Conservation (phyloP, 768 basidiomycete species). For the Leccinum subgranulosum region DNA sequence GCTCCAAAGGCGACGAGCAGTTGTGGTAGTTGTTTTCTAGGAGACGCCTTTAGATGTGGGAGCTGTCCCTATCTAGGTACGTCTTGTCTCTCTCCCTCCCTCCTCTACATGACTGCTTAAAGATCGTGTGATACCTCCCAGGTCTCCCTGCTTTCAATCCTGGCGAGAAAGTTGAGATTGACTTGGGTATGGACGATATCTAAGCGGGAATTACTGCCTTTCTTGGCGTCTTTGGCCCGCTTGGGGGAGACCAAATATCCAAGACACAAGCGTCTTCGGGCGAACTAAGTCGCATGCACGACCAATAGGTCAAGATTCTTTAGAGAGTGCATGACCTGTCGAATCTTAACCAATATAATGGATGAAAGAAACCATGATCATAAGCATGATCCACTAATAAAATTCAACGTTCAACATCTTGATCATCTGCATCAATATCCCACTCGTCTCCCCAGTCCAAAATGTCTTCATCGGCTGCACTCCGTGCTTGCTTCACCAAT, state of each 20-base stretch:
- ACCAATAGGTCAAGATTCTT: not conserved
- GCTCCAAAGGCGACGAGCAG: slow-evolving; percentile 91
- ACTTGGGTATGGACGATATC: slow-evolving; percentile 86
- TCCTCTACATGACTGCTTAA: slow-evolving; percentile 5
- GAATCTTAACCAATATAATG: not conserved
- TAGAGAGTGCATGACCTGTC: slow-evolving; percentile 2
- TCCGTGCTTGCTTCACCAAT: slow-evolving; percentile 20
- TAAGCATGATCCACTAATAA: not conserved
- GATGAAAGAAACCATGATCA: not conserved
- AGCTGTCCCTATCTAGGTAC: slow-evolving; percentile 94
- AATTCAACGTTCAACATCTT: not conserved
- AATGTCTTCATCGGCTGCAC: slow-evolving; percentile 26
- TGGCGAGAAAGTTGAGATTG: slow-evolving; percentile 95
- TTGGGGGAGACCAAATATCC: not conserved
- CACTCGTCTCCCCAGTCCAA: slow-evolving; percentile 33
- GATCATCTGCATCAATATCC: slow-evolving; percentile 16
- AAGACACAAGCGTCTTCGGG: not conserved
- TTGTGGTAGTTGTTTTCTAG: slow-evolving; percentile 96
- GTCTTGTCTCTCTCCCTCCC: slow-evolving; percentile 29
- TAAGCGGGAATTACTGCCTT: slow-evolving; percentile 32
- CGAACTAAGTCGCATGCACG: slow-evolving; percentile 1
- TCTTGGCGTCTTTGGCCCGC: not conserved
- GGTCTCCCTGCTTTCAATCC: slow-evolving; percentile 98
- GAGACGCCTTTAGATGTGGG: slow-evolving; percentile 96
- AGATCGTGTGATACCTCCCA: slow-evolving; percentile 32